Evolutionary conservation across 1,284 basidiomycete genomes (phyloP).

Genomic region (Tilletia indica): DNA sequence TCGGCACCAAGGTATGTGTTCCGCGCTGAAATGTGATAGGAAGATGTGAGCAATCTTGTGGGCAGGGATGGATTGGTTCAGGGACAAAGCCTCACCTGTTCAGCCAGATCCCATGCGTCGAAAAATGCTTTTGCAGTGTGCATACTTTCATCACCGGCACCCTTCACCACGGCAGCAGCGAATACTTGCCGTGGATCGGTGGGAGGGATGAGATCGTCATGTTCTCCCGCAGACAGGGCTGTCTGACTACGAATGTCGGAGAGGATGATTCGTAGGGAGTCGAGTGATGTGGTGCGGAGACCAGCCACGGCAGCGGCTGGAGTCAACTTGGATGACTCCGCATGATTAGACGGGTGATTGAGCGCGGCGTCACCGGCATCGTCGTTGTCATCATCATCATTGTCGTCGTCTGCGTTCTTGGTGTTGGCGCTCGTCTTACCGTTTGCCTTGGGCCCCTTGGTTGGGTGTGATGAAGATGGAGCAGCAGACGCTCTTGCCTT

Average conservation of each 20-base stretch:
- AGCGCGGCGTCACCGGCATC: no score
- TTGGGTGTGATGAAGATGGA: no score
- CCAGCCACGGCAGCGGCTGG: neutral
- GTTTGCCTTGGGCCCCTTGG: no score
- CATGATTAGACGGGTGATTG: no score
- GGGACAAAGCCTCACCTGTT: conserved; percentile 17
- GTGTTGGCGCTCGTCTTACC: no score
- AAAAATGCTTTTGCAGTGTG: conserved; percentile 16
- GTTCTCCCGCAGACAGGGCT: conserved; percentile 17
- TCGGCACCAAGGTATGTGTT: conserved; percentile 31
- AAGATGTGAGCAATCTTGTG: neutral
- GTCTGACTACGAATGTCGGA: conserved; percentile 17
- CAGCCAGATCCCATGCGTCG: conserved; percentile 30
- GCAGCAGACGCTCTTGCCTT: no score
- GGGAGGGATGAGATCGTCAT: conserved; percentile 19
- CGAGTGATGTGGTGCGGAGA: conserved; percentile 25
- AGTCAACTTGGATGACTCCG: neutral
- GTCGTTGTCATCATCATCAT: no score
- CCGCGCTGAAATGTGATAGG: conserved; percentile 2
- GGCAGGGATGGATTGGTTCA: neutral
- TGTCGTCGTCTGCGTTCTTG: no score
- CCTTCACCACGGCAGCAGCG: conserved; percentile 17
- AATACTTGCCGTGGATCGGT: conserved; percentile 23
- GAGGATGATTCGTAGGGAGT: conserved; percentile 22
- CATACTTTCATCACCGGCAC: conserved; percentile 1